A percentile compares a stretch with the other conserved stretches of the same genome.
phyloP scores from a whole-genome alignment of 345 rosid species.

The Odontarrhena argentea region DNA sequence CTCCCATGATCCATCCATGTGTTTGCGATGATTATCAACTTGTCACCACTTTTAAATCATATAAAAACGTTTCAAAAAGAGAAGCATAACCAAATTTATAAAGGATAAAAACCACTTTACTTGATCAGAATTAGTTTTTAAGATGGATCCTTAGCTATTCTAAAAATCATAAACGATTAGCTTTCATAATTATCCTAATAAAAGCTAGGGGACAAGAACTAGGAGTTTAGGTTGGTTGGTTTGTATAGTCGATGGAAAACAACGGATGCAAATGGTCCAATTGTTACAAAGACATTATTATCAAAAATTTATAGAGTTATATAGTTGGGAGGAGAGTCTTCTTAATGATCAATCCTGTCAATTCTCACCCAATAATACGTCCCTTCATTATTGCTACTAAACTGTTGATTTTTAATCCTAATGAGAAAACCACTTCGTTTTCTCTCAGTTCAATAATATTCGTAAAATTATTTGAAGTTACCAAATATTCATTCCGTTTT shows the following conservation, averaged over 20 bases:
- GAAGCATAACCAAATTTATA: no score
- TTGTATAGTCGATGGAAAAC: conserved; percentile 18
- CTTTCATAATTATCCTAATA: conserved; percentile 2
- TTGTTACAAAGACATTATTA: not conserved
- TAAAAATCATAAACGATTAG: not conserved
- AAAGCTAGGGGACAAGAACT: conserved; percentile 22
- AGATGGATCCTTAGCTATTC: not conserved
- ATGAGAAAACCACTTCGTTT: not conserved
- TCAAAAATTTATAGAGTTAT: conserved; percentile 22
- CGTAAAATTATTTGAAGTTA: not conserved
- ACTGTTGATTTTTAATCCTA: not conserved
- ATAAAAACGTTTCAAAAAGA: no score
- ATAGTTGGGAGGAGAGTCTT: conserved; percentile 33
- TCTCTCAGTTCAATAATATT: not conserved
- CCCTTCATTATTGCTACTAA: conserved; percentile 9
- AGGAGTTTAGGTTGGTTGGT: conserved; percentile 7
- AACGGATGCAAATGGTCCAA: conserved; percentile 21
- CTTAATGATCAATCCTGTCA: not conserved
- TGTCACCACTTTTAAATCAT: no score
- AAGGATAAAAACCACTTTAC: not conserved
- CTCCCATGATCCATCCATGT: no score
- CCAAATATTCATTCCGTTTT: no score
- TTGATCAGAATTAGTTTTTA: not conserved
- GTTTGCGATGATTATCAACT: no score
- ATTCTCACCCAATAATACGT: conserved; percentile 13